phyloP scores from a whole-genome alignment of 768 basidiomycete species.

The Phanerodontia chrysosporium region DNA sequence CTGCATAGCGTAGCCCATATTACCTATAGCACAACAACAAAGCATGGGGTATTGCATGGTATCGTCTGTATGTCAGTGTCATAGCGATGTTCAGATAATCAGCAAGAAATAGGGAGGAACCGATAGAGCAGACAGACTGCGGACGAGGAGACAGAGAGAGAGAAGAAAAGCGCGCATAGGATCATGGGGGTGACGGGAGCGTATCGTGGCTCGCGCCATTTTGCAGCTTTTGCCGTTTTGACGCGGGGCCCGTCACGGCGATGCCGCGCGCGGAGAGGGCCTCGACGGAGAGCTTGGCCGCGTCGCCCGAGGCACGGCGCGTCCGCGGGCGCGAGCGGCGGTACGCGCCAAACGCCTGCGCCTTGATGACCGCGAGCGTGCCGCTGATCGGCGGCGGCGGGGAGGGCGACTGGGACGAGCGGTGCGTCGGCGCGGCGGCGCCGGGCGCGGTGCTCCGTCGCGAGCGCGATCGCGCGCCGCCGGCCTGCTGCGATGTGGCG shows the following conservation, averaged over 20 bases:
- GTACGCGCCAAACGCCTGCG: slow-evolving; percentile 82
- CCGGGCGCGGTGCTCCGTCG: slow-evolving; percentile 11
- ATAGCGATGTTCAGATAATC: slow-evolving; percentile 1
- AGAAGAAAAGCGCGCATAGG: background rate
- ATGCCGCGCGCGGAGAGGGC: slow-evolving; percentile 81
- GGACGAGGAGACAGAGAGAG: background rate
- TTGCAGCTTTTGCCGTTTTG: slow-evolving; percentile 51
- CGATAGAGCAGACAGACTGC: background rate
- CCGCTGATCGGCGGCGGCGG: slow-evolving; percentile 54
- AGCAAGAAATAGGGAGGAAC: background rate
- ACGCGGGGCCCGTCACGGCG: slow-evolving; percentile 37
- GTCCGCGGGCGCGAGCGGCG: slow-evolving; percentile 72
- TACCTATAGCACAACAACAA: slow-evolving; percentile 8
- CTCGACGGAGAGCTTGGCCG: slow-evolving; percentile 72
- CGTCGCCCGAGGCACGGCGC: slow-evolving; percentile 69
- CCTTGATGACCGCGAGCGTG: slow-evolving; percentile 87
- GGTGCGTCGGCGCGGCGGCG: slow-evolving; percentile 33
- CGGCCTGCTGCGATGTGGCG: slow-evolving; percentile 28
- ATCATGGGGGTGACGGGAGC: background rate
- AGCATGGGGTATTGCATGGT: slow-evolving; percentile 5
- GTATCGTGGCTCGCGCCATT: slow-evolving; percentile 43
- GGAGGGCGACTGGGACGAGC: slow-evolving; percentile 43
- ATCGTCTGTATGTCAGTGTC: background rate
- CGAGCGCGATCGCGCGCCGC: slow-evolving; percentile 18
- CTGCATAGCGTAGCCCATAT: slow-evolving; percentile 4